These are phyloP conservation scores for Hyaloperonospora brassicae DNA, from an alignment of 352 stramenopile species.

Conservation along the genomic window DNA sequence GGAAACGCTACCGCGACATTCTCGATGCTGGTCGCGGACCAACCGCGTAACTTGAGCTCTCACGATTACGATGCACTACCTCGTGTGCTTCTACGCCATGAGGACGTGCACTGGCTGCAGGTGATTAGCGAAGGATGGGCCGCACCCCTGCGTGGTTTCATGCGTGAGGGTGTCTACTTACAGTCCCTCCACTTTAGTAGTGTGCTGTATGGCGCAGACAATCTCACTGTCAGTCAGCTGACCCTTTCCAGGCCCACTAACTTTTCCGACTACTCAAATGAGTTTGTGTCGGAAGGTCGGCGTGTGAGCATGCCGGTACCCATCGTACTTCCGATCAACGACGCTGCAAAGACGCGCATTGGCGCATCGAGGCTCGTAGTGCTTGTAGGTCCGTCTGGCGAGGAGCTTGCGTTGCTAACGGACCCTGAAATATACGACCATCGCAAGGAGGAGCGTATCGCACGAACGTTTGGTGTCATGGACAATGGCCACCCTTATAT, in stretches of 20 bases:
- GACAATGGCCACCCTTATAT: conserved; percentile 97
- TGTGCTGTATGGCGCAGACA: conserved; percentile 94
- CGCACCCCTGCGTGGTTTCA: conserved; percentile 93
- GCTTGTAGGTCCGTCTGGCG: conserved; percentile 90
- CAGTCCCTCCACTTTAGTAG: conserved; percentile 97
- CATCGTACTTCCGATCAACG: conserved; percentile 93
- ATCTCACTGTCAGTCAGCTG: conserved; percentile 83
- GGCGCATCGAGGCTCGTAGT: conserved; percentile 79
- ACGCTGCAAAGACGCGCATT: conserved; percentile 88
- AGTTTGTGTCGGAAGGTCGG: conserved; percentile 70
- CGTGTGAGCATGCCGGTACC: conserved; percentile 95
- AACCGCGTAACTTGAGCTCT: conserved; percentile 16
- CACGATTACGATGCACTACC: conserved; percentile 54
- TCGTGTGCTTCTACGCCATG: conserved; percentile 92
- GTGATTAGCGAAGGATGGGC: conserved; percentile 96
- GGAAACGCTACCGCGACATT: conserved; percentile 69
- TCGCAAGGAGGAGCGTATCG: conserved; percentile 97
- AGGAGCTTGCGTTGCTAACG: conserved; percentile 89
- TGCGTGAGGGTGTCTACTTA: conserved; percentile 94
- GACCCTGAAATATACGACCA: conserved; percentile 95
- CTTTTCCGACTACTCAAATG: conserved; percentile 87
- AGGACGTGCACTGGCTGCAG: conserved; percentile 98
- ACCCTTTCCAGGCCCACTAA: conserved; percentile 85
- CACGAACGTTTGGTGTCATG: conserved; percentile 95
- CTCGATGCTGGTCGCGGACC: conserved; percentile 45